These are phyloP conservation scores for Kodamaea neixiangensis DNA, from an alignment of 805 yeast genomes.

Conservation along the genomic window DNA sequence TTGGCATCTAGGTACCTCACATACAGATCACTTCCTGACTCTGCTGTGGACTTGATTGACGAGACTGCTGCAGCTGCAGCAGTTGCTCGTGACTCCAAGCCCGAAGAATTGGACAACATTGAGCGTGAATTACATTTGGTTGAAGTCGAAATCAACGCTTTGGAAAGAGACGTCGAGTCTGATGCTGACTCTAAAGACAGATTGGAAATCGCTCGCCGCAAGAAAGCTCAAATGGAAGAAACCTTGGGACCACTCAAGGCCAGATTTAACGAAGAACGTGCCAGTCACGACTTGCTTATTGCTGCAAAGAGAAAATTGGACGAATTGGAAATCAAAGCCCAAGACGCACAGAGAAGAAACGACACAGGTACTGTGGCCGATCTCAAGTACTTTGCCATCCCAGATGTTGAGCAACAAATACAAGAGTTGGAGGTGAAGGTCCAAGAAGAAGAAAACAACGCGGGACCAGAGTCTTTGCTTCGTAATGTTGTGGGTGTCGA, in stretches of 20 bases:
- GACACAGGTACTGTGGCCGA: slow-evolving; percentile 96
- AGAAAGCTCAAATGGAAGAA: slow-evolving; percentile 82
- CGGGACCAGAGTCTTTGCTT: slow-evolving; percentile 64
- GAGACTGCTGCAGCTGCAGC: slow-evolving; percentile 97
- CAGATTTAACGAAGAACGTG: slow-evolving; percentile 81
- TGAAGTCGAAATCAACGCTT: slow-evolving; percentile 94
- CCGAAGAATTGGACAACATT: slow-evolving; percentile 91
- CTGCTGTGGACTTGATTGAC: slow-evolving; percentile 94
- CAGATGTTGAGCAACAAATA: slow-evolving; percentile 80
- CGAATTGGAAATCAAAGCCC: slow-evolving; percentile 89
- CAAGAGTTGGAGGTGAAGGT: slow-evolving; percentile 72
- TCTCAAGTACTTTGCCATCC: slow-evolving; percentile 94
- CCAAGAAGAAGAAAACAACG: slow-evolving; percentile 70
- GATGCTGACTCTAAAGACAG: slow-evolving; percentile 83
- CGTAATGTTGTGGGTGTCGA: slow-evolving; percentile 88
- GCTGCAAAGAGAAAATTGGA: slow-evolving; percentile 87
- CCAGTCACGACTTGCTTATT: slow-evolving; percentile 89
- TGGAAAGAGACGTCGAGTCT: slow-evolving; percentile 93
- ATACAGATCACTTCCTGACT: slow-evolving; percentile 93
- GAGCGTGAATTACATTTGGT: slow-evolving; percentile 90
- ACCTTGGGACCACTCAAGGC: slow-evolving; percentile 82
- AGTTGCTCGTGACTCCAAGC: slow-evolving; percentile 96
- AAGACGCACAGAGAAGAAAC: slow-evolving; percentile 95
- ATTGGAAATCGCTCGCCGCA: slow-evolving; percentile 73
- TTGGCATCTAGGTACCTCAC: slow-evolving; percentile 92